These are phyloP conservation scores for Casuarina glauca DNA, from an alignment of 306 rosid species.

Conservation along the genomic window DNA sequence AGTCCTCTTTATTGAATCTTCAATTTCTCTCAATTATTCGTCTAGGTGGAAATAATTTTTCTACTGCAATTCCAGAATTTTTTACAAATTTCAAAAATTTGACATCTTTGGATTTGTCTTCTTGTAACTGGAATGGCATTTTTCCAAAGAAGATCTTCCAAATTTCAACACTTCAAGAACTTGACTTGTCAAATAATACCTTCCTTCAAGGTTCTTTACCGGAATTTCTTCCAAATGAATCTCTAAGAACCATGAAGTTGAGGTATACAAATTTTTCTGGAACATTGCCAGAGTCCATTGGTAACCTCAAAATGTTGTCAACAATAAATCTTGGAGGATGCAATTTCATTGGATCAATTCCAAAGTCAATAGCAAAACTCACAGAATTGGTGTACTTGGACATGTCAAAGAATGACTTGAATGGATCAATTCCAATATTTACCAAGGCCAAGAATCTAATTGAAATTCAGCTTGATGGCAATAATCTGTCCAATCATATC, in stretches of 20 bases:
- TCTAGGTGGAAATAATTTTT: background rate
- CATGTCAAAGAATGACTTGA: constrained; percentile 33
- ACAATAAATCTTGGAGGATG: constrained; percentile 25
- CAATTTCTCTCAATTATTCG: background rate
- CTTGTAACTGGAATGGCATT: constrained; percentile 17
- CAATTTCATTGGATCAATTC: constrained; percentile 36
- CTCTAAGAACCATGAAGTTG: constrained; percentile 10
- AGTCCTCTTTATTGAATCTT: background rate
- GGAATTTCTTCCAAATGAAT: constrained; percentile 23
- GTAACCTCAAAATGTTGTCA: constrained; percentile 29
- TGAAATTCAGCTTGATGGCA: constrained; percentile 14
- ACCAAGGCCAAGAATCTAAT: constrained; percentile 23
- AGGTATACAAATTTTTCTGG: constrained; percentile 34
- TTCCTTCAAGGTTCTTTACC: constrained; percentile 34
- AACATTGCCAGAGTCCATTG: constrained; percentile 19
- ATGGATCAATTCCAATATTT: constrained; percentile 40
- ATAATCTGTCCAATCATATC: constrained; percentile 17
- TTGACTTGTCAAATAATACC: constrained; percentile 37
- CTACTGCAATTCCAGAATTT: constrained; percentile 24
- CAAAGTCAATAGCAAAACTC: constrained; percentile 26
- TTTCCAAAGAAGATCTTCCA: constrained; percentile 37
- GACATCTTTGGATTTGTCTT: constrained; percentile 3
- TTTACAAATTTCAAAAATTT: constrained; percentile 26
- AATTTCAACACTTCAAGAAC: constrained; percentile 16
- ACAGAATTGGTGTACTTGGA: constrained; percentile 30